Evolutionary conservation across 768 basidiomycete species (phyloP).

Genomic region (Phylloporus scabripes): DNA sequence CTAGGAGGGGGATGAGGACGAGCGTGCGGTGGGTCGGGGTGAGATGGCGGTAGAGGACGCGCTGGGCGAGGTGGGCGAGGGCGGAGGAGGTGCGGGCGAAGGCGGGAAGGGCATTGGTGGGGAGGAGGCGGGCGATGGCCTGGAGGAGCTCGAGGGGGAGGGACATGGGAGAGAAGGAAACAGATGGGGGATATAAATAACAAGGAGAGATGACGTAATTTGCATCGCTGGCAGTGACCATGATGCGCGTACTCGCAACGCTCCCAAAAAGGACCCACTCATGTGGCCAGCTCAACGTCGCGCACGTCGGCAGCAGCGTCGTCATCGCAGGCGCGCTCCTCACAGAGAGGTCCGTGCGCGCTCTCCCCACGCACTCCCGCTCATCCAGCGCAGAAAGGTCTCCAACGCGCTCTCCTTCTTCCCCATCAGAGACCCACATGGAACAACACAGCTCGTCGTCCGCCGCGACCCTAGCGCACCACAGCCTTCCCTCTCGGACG

Average conservation of each 20-base stretch:
- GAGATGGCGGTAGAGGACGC: slow-evolving; percentile 59
- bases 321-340: slow-evolving; percentile 80
- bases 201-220: slow-evolving; percentile 12
- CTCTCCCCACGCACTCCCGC: slow-evolving; percentile 31
- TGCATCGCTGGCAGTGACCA: not conserved
- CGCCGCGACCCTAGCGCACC: slow-evolving; percentile 38
- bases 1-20: slow-evolving; percentile 50
- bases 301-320: slow-evolving; percentile 52
- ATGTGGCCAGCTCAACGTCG: slow-evolving; percentile 52
- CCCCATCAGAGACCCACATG: slow-evolving; percentile 74
- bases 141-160: slow-evolving; percentile 64
- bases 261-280: slow-evolving; percentile 58
- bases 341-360: slow-evolving; percentile 57
- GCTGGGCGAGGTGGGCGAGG: slow-evolving; percentile 48
- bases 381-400: slow-evolving; percentile 51
- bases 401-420: slow-evolving; percentile 75
- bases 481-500: slow-evolving; percentile 43
- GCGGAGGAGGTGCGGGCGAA: slow-evolving; percentile 41
- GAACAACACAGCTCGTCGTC: slow-evolving; percentile 74
- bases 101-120: slow-evolving; percentile 37
- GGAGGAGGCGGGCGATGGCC: slow-evolving; percentile 39
- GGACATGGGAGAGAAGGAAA: not conserved
- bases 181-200: not conserved
- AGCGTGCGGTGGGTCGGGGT: slow-evolving; percentile 43
- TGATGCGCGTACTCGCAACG: slow-evolving; percentile 38